A percentile compares a stretch with the other conserved stretches of the same genome.
Conservation (phyloP, 306 rosid genomes). For the Cucurbita pepo region DNA sequence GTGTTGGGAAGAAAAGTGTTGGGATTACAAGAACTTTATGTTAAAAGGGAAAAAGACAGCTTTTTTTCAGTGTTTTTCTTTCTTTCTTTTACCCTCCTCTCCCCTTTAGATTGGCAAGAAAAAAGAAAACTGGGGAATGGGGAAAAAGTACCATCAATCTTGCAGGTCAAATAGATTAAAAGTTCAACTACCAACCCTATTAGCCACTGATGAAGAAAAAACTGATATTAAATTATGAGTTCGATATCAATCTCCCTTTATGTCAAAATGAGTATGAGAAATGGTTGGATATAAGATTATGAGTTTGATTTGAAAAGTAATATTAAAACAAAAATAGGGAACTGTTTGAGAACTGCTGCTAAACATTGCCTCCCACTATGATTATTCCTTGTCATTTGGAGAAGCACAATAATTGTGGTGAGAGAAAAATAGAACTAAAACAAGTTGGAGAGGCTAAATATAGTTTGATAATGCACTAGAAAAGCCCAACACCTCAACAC, state of each 20-base stretch:
- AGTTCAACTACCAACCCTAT: neutral
- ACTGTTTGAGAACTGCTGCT: neutral
- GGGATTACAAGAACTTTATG: neutral
- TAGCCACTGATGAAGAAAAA: neutral
- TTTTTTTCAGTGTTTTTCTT: neutral
- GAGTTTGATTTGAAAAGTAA: too few relatives aligned
- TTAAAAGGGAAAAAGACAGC: neutral
- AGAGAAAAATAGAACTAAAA: neutral
- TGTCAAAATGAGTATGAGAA: too few relatives aligned
- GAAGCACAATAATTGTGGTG: neutral
- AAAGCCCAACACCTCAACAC: neutral
- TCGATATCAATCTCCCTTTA: too few relatives aligned
- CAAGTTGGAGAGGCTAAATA: neutral
- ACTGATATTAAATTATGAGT: too few relatives aligned
- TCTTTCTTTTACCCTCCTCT: neutral
- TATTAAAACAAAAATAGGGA: neutral
- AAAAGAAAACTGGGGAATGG: neutral
- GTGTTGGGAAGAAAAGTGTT: conserved; percentile 9
- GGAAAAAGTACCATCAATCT: neutral
- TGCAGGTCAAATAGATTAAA: neutral
- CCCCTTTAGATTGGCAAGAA: neutral
- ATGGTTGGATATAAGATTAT: too few relatives aligned
- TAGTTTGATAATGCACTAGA: neutral
- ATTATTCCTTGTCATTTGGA: neutral
- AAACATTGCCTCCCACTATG: neutral